These are phyloP conservation scores for Aureobasidium sp. DNA, from an alignment of 2,329 filamentous ascomycete species.

Conservation along the genomic window DNA sequence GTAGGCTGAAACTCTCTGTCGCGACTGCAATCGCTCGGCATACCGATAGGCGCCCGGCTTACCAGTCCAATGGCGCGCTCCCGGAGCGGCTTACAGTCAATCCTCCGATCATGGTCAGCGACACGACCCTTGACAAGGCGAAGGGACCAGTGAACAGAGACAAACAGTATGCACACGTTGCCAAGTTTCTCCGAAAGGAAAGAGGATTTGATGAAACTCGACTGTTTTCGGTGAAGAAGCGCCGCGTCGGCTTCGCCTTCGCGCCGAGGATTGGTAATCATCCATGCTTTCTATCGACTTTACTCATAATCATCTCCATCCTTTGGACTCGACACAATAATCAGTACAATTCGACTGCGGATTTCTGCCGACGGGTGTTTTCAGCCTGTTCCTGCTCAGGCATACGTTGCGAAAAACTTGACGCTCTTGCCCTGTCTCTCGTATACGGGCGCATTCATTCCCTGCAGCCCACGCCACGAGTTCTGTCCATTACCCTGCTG, in stretches of 20 bases:
- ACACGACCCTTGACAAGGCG: not conserved
- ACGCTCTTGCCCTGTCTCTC: conserved; percentile 19
- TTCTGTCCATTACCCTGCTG: conserved; percentile 20
- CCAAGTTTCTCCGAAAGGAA: not conserved
- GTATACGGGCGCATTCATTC: conserved; percentile 18
- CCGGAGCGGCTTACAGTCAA: not conserved
- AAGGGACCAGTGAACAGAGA: not conserved
- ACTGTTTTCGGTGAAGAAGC: not conserved
- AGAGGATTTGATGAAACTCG: not conserved
- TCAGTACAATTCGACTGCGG: no score
- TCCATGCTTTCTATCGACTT: not conserved
- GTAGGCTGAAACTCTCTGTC: conserved; percentile 6
- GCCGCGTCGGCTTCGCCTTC: not conserved
- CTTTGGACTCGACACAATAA: not conserved
- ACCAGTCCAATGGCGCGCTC: not conserved
- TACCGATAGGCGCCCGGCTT: not conserved
- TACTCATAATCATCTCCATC: not conserved
- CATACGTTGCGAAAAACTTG: conserved; percentile 20
- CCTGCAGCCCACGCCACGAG: conserved; percentile 18
- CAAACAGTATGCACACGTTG: not conserved
- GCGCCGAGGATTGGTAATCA: conserved; percentile 1
- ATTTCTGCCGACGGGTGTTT: no score
- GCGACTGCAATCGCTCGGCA: not conserved
- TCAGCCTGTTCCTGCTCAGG: not conserved
- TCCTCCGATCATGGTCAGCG: not conserved